Conservation (phyloP, 2,329 filamentous ascomycete species). For the Sporothrix pseudoabietina region DNA sequence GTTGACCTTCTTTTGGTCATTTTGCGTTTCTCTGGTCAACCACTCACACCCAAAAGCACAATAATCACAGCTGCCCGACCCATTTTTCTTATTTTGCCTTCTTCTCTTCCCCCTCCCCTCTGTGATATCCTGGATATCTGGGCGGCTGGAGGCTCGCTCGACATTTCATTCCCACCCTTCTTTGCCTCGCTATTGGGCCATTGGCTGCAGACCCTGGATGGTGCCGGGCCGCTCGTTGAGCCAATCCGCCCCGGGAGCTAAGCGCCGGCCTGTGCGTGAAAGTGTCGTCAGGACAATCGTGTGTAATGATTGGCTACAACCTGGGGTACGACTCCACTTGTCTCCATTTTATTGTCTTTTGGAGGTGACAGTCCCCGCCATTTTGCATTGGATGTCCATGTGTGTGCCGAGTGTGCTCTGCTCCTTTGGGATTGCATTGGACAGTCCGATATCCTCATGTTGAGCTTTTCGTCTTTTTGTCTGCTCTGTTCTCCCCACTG, state of each 20-base stretch:
- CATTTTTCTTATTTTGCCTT: background rate
- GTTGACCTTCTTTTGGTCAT: too few relatives aligned
- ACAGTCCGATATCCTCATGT: background rate
- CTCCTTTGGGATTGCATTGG: constrained; percentile 14
- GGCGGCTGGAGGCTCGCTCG: constrained; percentile 6
- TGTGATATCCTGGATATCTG: background rate
- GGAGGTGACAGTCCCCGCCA: background rate
- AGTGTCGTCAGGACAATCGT: background rate
- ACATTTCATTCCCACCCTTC: background rate
- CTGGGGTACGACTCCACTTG: background rate
- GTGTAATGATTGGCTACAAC: constrained; percentile 7
- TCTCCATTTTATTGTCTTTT: background rate
- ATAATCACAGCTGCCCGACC: background rate
- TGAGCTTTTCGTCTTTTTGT: background rate
- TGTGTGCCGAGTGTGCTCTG: constrained; percentile 16
- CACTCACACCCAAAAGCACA: background rate
- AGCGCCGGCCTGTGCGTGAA: constrained; percentile 30
- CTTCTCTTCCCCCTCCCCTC: background rate
- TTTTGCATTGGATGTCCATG: background rate
- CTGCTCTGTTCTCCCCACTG: background rate
- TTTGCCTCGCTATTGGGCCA: constrained; percentile 50
- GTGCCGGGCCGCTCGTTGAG: constrained; percentile 39
- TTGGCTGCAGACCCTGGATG: constrained; percentile 46
- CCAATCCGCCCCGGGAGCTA: constrained; percentile 28
- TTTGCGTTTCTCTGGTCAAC: background rate